A percentile compares a stretch with the other conserved stretches of the same genome.
These are phyloP conservation scores for Acanthamoeba castellanii DNA, from an alignment of 208 protist species.

Conservation along the genomic window DNA sequence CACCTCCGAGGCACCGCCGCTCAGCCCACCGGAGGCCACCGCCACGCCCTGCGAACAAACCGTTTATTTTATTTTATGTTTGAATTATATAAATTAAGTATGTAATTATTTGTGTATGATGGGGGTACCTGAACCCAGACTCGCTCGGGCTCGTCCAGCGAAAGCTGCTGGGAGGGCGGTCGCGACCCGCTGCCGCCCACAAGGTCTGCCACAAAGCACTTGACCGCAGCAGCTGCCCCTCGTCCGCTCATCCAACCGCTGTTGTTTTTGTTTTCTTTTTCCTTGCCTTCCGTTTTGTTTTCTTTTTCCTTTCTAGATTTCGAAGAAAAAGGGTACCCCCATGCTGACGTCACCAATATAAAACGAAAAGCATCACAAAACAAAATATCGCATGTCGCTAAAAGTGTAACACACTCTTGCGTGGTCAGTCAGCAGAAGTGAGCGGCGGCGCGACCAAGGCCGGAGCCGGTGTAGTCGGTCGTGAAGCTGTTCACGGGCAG, in stretches of 20 bases:
- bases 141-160: background rate
- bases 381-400: no score
- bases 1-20: background rate
- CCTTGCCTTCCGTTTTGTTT: background rate
- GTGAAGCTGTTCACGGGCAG: background rate
- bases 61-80: background rate
- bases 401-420: no score
- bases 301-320: no score
- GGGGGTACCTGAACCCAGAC: background rate
- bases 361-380: no score
- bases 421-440: no score
- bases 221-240: background rate
- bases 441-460: background rate
- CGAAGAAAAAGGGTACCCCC: no score
- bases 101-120: background rate
- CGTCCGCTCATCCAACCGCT: background rate
- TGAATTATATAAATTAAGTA: background rate
- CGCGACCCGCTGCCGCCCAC: background rate
- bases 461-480: background rate
- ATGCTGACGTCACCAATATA: no score
- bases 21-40: background rate
- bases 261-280: background rate
- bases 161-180: background rate
- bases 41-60: background rate
- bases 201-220: background rate